Evolutionary conservation across 192 early-diverging fungal genomes (phyloP).

Genomic region (Rhizophagus sp.): DNA sequence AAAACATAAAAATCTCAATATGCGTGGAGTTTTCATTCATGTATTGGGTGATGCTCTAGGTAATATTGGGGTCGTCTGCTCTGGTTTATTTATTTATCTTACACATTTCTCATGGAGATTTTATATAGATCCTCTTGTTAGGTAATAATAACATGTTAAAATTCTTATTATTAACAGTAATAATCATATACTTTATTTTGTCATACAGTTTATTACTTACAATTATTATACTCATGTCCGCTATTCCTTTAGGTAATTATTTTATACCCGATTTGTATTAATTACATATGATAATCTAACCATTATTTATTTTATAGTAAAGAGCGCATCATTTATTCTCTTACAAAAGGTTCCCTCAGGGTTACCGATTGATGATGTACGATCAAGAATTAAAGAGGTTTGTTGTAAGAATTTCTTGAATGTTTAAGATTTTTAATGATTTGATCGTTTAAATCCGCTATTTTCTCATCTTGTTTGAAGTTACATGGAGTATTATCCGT

Average conservation of each 20-base stretch:
- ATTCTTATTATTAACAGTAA: too few species aligned
- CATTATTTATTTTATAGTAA: slow-evolving; percentile 32
- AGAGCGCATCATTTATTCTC: slow-evolving; percentile 72
- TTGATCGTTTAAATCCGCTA: neutral
- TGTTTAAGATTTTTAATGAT: neutral
- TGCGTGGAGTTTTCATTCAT: slow-evolving; percentile 80
- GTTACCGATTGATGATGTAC: slow-evolving; percentile 66
- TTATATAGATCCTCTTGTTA: slow-evolving; percentile 86
- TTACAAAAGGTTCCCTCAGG: slow-evolving; percentile 77
- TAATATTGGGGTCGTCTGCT: slow-evolving; percentile 83
- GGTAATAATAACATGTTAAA: slow-evolving; percentile 34
- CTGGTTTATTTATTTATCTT: slow-evolving; percentile 76
- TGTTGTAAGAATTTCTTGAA: neutral
- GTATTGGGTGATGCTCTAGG: slow-evolving; percentile 89
- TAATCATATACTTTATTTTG: neutral
- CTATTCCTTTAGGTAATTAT: slow-evolving; percentile 44
- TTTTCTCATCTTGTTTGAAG: neutral
- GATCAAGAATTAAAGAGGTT: slow-evolving; percentile 58
- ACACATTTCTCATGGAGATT: slow-evolving; percentile 66
- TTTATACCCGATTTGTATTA: neutral
- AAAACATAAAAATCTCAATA: slow-evolving; percentile 50
- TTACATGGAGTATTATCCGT: slow-evolving; percentile 64
- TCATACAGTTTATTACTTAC: slow-evolving; percentile 54
- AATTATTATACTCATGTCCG: slow-evolving; percentile 59
- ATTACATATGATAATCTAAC: neutral